phyloP scores from a whole-genome alignment of 1,284 basidiomycete species.

The Tilletia walkeri region DNA sequence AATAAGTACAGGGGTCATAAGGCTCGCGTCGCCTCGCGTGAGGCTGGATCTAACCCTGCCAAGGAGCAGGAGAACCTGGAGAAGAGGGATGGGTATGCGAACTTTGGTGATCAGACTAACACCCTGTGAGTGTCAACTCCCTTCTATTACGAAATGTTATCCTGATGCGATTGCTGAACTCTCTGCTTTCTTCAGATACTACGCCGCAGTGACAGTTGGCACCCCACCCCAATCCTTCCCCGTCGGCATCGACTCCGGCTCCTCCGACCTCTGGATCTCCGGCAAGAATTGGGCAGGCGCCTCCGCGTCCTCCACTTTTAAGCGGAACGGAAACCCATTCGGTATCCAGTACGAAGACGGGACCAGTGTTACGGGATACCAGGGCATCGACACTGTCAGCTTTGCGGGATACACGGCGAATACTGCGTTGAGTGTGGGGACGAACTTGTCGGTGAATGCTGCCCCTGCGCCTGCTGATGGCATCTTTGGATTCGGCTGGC shows the following conservation, averaged over 20 bases:
- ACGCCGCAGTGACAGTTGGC: constrained; percentile 18
- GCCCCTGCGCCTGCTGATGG: constrained; percentile 56
- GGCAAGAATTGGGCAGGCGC: constrained; percentile 1
- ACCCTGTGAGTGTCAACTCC: constrained; percentile 5
- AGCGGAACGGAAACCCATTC: constrained; percentile 4
- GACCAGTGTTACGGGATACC: constrained; percentile 64
- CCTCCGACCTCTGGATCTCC: constrained; percentile 16
- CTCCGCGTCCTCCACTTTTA: not conserved
- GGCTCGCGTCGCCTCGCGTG: not conserved
- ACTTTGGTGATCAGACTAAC: not conserved
- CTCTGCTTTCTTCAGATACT: not conserved
- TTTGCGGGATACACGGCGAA: constrained; percentile 55
- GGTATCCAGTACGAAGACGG: not conserved
- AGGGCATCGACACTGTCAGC: constrained; percentile 65
- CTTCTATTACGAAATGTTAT: too few relatives aligned
- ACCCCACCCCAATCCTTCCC: constrained; percentile 13
- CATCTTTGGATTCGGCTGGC: constrained; percentile 55
- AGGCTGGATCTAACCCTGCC: too few relatives aligned
- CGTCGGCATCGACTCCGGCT: constrained; percentile 16
- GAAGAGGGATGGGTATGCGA: not conserved
- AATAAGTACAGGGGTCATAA: not conserved
- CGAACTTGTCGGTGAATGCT: constrained; percentile 43
- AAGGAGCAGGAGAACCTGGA: not conserved
- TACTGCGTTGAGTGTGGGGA: constrained; percentile 52
- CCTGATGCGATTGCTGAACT: not conserved